Percentiles rank a stretch among this genome's conserved stretches.
Evolutionary conservation across 2,329 filamentous ascomycete genomes (phyloP).

Genomic region (Fusarium mangiferae): DNA sequence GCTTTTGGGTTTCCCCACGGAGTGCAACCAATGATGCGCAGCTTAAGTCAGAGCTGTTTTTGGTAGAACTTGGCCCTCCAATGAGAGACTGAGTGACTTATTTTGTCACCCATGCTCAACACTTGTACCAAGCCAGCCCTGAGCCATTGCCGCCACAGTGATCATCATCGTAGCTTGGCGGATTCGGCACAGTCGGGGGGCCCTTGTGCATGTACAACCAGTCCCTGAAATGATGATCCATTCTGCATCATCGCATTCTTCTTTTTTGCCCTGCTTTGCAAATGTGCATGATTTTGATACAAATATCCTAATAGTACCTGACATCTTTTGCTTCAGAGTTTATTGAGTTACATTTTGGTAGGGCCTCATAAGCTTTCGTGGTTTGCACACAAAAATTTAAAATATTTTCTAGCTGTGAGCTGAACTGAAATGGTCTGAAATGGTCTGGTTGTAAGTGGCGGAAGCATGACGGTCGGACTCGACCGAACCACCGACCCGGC

Average conservation of each 20-base stretch:
- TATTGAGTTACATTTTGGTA: neutral
- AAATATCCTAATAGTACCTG: neutral
- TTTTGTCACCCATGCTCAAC: constrained; percentile 3
- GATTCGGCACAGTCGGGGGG: constrained; percentile 24
- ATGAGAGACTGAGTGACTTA: neutral
- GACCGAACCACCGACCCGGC: constrained; percentile 32
- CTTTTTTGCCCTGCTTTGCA: constrained; percentile 1
- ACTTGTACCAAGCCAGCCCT: constrained; percentile 8
- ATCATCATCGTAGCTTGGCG: constrained; percentile 29
- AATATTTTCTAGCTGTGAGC: neutral
- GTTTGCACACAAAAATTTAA: neutral
- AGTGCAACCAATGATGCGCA: constrained; percentile 26
- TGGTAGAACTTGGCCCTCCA: constrained; percentile 1
- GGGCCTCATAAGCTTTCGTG: neutral
- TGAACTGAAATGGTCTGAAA: neutral
- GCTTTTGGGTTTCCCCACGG: constrained; percentile 3
- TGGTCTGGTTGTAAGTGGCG: constrained; percentile 9
- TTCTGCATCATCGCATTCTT: constrained; percentile 17
- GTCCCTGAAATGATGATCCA: constrained; percentile 34
- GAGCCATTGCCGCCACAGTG: constrained; percentile 26
- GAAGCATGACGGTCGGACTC: constrained; percentile 23
- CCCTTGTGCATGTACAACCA: constrained; percentile 4
- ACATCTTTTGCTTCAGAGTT: neutral
- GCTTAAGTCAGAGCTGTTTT: neutral
- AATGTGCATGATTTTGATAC: neutral